Conservation (phyloP, 2,329 filamentous ascomycete genomes). For the Sporothrix brasiliensis region DNA sequence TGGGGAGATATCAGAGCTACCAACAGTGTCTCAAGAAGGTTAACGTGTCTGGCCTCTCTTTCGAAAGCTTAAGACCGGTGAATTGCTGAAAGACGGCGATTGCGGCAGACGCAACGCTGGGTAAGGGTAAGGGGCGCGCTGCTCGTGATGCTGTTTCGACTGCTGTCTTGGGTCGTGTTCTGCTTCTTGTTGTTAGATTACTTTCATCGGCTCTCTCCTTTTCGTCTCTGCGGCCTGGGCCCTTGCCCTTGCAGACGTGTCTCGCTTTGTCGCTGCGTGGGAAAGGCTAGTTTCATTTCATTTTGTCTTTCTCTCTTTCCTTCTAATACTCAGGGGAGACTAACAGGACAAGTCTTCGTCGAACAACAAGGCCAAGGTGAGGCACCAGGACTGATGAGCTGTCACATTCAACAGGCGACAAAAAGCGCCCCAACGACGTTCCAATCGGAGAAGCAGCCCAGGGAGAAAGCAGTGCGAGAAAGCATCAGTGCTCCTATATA, state of each 20-base stretch:
- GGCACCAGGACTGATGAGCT: too few species aligned
- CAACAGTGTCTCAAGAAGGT: background rate
- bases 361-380: background rate
- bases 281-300: background rate
- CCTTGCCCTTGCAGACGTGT: background rate
- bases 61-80: background rate
- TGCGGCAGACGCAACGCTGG: background rate
- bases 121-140: background rate
- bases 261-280: too few species aligned
- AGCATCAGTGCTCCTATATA: too few species aligned
- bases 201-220: background rate
- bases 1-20: background rate
- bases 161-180: background rate
- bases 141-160: background rate
- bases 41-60: background rate
- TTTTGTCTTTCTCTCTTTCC: background rate
- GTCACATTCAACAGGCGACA: too few species aligned
- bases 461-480: too few species aligned
- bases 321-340: background rate
- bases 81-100: background rate
- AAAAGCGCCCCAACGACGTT: too few species aligned
- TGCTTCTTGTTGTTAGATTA: background rate
- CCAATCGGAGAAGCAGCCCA: too few species aligned
- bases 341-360: background rate
- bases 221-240: background rate